Base-by-base conservation (phyloP, 2,329 filamentous ascomycete genomes). In the Trichoderma semiorbis region DNA sequence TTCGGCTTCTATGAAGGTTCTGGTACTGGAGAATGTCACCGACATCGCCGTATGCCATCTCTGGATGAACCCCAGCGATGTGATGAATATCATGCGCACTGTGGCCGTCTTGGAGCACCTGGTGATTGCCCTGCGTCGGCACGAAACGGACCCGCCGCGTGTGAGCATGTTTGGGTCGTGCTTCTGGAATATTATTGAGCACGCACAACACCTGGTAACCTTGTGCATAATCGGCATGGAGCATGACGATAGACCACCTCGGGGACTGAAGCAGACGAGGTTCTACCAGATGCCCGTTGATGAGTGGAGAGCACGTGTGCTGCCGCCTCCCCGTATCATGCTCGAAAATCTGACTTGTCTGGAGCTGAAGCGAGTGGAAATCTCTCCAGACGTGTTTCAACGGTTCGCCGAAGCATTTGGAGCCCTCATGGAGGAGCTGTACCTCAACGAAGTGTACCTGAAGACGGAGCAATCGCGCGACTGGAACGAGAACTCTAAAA, bases 11-110 rank as follows among this genome's bases (percentile, higher is more conserved):
- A 79, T 88, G 5, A 81, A 83, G 74, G 83, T 83, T 0, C 76
- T 88, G 50, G 85, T 87, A 1, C 73, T 88, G 3, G 86, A 88
- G 72, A 85, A 86, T 65, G 78, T 88, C 64, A 84, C 83, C 7
- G 85, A 87, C 72, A 80, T 82, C 10, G 82, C 85, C 21, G 77
- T 87, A 28, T 83, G 83, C 16, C 82, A 82, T 65, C 81, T 88
- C 4, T 87, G 84, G 82, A 81, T 83, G 72, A 88, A 87, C 73
- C 86, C 84, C 1, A 83, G 82, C 66, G 86, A 88, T 73, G 80
- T 87, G 16, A 78, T 78, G 74, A 87, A 88, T 74, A 83, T 86
- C 55, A 84, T 85, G 73, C 77, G 73, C 39, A 79, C 82, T 1
- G 80, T 87, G 24, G 74, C 77, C 30, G 76, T 78, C 1, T 75